These are phyloP conservation scores for Helicostylum pulchrum DNA, from an alignment of 192 early-diverging fungal genomes.

Conservation along the genomic window DNA sequence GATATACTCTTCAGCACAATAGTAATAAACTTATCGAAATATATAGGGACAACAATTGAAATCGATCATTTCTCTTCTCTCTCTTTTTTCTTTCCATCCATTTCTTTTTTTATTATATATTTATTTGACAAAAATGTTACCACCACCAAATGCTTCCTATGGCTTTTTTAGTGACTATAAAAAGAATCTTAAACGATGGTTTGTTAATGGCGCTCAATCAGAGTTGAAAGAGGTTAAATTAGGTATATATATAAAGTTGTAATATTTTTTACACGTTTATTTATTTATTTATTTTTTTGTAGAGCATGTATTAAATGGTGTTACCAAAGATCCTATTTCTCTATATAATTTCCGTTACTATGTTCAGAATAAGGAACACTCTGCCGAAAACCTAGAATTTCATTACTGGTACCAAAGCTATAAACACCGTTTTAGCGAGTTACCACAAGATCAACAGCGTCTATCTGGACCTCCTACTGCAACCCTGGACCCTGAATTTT, in stretches of 20 bases:
- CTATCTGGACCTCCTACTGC: conserved; percentile 22
- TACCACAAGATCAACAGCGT: conserved; percentile 5
- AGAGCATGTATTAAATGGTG: conserved; percentile 23
- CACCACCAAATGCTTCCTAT: no score
- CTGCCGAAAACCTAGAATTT: conserved; percentile 30
- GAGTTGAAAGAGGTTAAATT: conserved; percentile 18
- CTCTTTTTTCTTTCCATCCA: no score
- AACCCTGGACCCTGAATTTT: background rate
- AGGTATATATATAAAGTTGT: background rate
- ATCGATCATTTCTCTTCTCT: no score
- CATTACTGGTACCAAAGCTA: conserved; percentile 28
- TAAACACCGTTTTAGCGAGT: conserved; percentile 9
- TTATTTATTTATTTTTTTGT: no score
- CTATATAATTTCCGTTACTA: conserved; percentile 22
- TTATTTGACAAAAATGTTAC: no score
- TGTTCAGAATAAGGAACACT: conserved; percentile 27
- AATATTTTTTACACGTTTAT: background rate
- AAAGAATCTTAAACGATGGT: conserved; percentile 5
- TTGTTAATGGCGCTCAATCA: conserved; percentile 1
- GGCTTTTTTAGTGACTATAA: conserved; percentile 8
- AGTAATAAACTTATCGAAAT: no score
- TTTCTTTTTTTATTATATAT: no score
- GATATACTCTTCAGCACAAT: no score
- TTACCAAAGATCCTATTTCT: conserved; percentile 27
- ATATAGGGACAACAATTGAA: no score